Evolutionary conservation across 257 asterid species (phyloP).

Genomic region (Osmanthus fragrans): DNA sequence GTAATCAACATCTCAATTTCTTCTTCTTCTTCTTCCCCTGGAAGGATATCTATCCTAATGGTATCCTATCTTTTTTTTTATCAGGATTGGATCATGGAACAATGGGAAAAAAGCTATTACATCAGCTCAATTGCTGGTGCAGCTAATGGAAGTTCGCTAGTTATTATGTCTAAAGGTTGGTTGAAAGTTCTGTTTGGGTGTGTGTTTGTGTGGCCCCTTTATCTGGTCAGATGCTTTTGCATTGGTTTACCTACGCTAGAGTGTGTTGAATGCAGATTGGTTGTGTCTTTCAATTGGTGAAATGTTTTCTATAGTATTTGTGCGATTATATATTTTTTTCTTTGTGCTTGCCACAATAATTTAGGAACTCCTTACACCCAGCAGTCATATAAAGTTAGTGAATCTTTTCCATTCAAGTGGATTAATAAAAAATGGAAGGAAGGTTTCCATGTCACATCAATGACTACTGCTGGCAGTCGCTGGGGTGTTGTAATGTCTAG

Average conservation of each 20-base stretch:
- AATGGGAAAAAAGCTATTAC: constrained; percentile 95
- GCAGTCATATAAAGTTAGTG: constrained; percentile 96
- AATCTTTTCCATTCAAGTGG: constrained; percentile 98
- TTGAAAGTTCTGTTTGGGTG: not conserved
- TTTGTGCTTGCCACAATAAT: constrained; percentile 14
- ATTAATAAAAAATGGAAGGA: constrained; percentile 98
- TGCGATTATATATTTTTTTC: constrained; percentile 6
- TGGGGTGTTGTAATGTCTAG: constrained; percentile 99
- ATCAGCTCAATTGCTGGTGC: constrained; percentile 99
- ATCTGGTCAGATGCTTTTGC: not conserved
- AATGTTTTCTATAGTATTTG: not conserved
- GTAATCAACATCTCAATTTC: constrained; percentile 1
- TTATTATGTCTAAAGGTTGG: constrained; percentile 96
- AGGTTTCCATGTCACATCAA: constrained; percentile 97
- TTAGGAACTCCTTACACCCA: constrained; percentile 94
- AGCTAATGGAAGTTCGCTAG: constrained; percentile 79
- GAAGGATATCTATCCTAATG: not conserved
- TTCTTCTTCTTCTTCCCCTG: not conserved
- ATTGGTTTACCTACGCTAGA: not conserved
- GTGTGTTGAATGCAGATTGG: not conserved
- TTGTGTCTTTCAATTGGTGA: not conserved
- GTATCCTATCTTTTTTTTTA: not conserved
- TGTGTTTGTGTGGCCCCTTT: not conserved
- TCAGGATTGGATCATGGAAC: constrained; percentile 99
- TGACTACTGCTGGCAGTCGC: constrained; percentile 99